A percentile compares a stretch with the other conserved stretches of the same genome.
Conservation (phyloP, 768 basidiomycete genomes). For the Rhodosporidiobolus odoratus region DNA sequence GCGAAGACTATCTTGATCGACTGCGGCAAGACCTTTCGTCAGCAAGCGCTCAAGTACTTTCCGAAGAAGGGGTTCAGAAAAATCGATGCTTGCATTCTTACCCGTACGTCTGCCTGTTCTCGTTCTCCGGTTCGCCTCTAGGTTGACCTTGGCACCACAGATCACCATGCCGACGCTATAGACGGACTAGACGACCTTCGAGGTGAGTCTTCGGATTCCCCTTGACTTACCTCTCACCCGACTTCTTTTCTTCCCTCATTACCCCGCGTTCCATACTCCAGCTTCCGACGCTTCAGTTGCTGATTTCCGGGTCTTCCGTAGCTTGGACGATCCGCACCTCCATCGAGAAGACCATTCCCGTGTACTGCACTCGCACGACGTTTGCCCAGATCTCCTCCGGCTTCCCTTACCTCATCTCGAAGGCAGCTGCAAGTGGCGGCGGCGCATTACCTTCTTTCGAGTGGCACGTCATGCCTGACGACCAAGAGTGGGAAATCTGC, state of each 20-base stretch:
- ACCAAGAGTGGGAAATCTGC: slow-evolving; percentile 30
- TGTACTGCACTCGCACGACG: slow-evolving; percentile 64
- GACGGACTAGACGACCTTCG: slow-evolving; percentile 84
- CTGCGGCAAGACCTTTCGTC: slow-evolving; percentile 42
- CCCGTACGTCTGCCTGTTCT: slow-evolving; percentile 49
- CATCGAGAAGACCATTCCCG: slow-evolving; percentile 67
- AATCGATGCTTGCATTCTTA: slow-evolving; percentile 71
- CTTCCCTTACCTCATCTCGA: slow-evolving; percentile 76
- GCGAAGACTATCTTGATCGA: slow-evolving; percentile 36
- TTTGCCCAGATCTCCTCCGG: slow-evolving; percentile 57
- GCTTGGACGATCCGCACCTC: slow-evolving; percentile 65
- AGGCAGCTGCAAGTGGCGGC: slow-evolving; percentile 59
- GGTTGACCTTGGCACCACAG: not conserved
- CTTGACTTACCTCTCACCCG: not conserved
- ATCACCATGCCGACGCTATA: slow-evolving; percentile 55
- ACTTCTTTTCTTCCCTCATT: not conserved
- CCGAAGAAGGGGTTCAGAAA: slow-evolving; percentile 51
- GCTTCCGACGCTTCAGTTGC: no score
- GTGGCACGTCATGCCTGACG: slow-evolving; percentile 67
- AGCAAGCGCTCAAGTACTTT: slow-evolving; percentile 34
- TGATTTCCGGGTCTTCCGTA: no score
- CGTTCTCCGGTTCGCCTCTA: not conserved
- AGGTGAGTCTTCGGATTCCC: slow-evolving; percentile 51
- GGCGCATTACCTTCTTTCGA: slow-evolving; percentile 69
- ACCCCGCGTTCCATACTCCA: no score